phyloP scores from a whole-genome alignment of 345 rosid genomes.

The Theobroma cacao region DNA sequence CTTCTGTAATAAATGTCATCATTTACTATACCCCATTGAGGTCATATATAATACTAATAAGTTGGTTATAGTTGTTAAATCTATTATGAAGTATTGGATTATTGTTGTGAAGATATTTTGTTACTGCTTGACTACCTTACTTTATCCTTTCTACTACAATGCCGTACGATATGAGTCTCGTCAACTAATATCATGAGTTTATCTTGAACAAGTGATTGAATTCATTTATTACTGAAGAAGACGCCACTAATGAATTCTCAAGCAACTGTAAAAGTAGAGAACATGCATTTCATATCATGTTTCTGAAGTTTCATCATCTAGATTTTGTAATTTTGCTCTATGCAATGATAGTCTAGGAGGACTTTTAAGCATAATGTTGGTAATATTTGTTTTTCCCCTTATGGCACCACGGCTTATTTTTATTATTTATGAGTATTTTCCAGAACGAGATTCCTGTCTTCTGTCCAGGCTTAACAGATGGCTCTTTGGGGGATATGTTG shows the following conservation, averaged over 20 bases:
- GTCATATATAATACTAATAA: background rate
- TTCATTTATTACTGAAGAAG: background rate
- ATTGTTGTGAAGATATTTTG: background rate
- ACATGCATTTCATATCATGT: background rate
- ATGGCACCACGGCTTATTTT: background rate
- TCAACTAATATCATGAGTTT: background rate
- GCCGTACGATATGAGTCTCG: background rate
- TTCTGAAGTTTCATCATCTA: background rate
- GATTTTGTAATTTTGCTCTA: background rate
- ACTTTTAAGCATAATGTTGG: background rate
- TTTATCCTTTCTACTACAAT: background rate
- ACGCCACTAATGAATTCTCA: background rate
- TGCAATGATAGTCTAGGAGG: background rate
- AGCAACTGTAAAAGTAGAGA: background rate
- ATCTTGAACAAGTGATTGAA: background rate
- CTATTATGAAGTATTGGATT: background rate
- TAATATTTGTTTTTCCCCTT: background rate
- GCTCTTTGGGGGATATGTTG: constrained; percentile 93
- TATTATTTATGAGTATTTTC: constrained; percentile 18
- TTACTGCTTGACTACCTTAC: background rate
- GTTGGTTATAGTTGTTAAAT: background rate
- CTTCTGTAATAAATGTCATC: background rate
- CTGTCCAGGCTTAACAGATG: constrained; percentile 95
- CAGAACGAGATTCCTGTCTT: constrained; percentile 91
- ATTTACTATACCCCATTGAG: background rate